Evolutionary conservation across 1,284 basidiomycete species (phyloP), one percentile per base, ranked within the genome.

Genomic region (Stereum hirsutum): DNA sequence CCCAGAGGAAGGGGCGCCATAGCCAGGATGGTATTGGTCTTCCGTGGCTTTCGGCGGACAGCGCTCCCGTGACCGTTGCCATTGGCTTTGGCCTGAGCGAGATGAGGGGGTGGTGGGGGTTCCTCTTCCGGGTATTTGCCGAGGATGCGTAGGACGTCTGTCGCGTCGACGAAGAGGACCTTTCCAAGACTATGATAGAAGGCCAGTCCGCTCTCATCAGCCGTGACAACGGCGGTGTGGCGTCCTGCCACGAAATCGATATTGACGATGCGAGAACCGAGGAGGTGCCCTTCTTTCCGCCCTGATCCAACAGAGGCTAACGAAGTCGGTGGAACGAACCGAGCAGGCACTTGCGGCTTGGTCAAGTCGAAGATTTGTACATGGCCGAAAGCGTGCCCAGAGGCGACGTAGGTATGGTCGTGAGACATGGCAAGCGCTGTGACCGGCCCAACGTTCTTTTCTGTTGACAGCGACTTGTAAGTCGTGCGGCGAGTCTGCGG

Each of bases 141-240:
- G 4, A 98, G 74, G 48, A 99, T 89, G 12, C 96, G 81, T 28
- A 99, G 75, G 10, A 91, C 92, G 59, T 99, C 96, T 33, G 89
- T 86, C 7, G 93, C 94, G 43, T 96, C 92, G 12, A 99, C 87
- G 49, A 97, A 97, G 15, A 99, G 72, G 6, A 99, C 86, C 56
- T 91, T 94, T 15, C 96, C 94, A 2, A 99, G 69, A 42, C 87
- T 90, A 62, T 98, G 95, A 61, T 92, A 98, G 64, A 99, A 99
- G 0, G 91, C 88, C 4, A 98, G 72, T 0, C 96, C 96, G 48
- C 78, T 69, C 47, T 94, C 89, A 59, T 99, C 96, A 1, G 91
- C 89, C 8, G 86, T 88, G 28, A 98, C 81, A 41, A 99, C 78
- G 2, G 92, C 93, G 1, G 96, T 99, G 57, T 97, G 95, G 30